Conservation (phyloP, 371 early-diverging fungal genomes). For the Mucor plumbeus region DNA sequence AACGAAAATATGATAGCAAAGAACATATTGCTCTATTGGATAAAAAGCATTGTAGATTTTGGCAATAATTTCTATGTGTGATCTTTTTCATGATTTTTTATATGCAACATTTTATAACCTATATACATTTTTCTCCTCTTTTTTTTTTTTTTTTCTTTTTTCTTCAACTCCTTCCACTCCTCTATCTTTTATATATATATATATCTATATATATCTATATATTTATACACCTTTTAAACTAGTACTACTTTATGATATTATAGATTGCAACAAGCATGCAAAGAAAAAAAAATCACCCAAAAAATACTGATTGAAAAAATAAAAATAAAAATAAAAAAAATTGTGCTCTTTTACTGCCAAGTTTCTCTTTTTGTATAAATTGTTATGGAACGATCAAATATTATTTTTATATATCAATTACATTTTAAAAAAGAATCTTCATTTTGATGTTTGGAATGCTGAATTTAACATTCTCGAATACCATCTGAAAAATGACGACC, state of each 20-base stretch:
- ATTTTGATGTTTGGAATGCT: not conserved
- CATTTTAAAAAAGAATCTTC: not conserved
- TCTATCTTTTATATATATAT: not conserved
- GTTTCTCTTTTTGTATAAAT: not conserved
- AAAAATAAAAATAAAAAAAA: not conserved
- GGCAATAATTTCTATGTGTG: slow-evolving; percentile 26
- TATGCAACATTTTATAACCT: slow-evolving; percentile 5
- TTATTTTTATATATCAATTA: not conserved
- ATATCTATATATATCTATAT: not conserved
- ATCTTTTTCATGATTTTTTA: not conserved
- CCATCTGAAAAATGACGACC: not conserved
- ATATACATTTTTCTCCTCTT: slow-evolving; percentile 7
- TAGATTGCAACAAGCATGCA: not conserved
- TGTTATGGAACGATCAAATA: not conserved
- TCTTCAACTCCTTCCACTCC: not conserved
- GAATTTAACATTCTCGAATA: slow-evolving; percentile 8
- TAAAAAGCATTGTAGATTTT: slow-evolving; percentile 32
- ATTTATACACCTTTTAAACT: not conserved
- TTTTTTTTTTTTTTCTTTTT: not conserved
- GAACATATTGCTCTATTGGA: slow-evolving; percentile 20
- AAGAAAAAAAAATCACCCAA: not conserved
- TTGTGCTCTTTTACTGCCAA: slow-evolving; percentile 3
- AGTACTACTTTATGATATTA: not conserved
- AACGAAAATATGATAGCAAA: slow-evolving; percentile 22
- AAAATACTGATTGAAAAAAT: not conserved